Conservation (phyloP, 768 basidiomycete species). For the Rickenella mellea region DNA sequence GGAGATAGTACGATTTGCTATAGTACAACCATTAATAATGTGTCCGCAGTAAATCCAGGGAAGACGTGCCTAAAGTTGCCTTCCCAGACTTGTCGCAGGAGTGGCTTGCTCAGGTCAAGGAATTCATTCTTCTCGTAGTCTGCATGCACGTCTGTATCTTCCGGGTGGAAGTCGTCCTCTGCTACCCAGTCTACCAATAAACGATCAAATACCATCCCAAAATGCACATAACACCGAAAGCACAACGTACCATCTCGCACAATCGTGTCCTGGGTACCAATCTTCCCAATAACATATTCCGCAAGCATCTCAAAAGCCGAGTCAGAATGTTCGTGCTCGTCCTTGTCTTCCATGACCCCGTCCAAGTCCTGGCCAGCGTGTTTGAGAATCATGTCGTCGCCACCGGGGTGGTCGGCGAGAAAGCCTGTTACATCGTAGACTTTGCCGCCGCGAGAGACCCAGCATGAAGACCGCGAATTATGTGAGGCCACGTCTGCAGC, state of each 20-base stretch:
- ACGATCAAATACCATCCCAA: slow-evolving; percentile 6
- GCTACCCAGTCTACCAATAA: slow-evolving; percentile 79
- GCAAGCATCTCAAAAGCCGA: slow-evolving; percentile 88
- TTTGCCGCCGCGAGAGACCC: slow-evolving; percentile 71
- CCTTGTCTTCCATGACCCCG: slow-evolving; percentile 66
- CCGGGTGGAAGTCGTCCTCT: slow-evolving; percentile 83
- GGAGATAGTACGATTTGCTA: slow-evolving; percentile 90
- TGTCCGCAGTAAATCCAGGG: background rate
- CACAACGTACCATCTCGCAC: slow-evolving; percentile 64
- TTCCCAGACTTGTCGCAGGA: slow-evolving; percentile 66
- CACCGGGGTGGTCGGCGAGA: slow-evolving; percentile 85
- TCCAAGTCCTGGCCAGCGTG: slow-evolving; percentile 82
- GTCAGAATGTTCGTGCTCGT: slow-evolving; percentile 83
- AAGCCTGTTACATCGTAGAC: slow-evolving; percentile 89
- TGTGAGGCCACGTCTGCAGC: slow-evolving; percentile 65
- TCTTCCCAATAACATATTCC: slow-evolving; percentile 76
- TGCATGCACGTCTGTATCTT: slow-evolving; percentile 69
- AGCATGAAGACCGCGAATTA: slow-evolving; percentile 54
- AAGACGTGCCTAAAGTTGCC: slow-evolving; percentile 68
- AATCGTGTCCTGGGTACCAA: slow-evolving; percentile 65
- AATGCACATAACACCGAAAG: slow-evolving; percentile 4
- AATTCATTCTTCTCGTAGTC: slow-evolving; percentile 90
- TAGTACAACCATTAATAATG: slow-evolving; percentile 4
- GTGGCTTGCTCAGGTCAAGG: slow-evolving; percentile 77
- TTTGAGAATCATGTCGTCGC: slow-evolving; percentile 80